A percentile compares a stretch with the other conserved stretches of the same genome.
These are phyloP conservation scores for Mallotus repandus DNA, from an alignment of 441 rosid genomes.

Conservation along the genomic window DNA sequence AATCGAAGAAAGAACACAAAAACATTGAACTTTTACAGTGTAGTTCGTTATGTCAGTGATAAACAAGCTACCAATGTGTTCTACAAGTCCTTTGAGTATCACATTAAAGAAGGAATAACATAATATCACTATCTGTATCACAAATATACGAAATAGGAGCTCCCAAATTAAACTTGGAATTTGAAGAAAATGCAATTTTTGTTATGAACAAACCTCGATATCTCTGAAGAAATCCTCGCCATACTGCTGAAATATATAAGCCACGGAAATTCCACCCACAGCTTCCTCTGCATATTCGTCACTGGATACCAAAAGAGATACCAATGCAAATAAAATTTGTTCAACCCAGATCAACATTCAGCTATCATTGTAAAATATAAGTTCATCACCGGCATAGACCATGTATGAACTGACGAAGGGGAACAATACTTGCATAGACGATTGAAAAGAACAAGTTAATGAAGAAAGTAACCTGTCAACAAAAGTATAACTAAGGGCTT, in stretches of 20 bases:
- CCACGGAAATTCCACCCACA: slow-evolving; percentile 34
- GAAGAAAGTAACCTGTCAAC: slow-evolving; percentile 39
- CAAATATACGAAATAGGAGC: too few species aligned
- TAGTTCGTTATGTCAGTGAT: not conserved
- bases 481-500: slow-evolving; percentile 38
- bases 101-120: too few species aligned
- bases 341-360: not conserved
- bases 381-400: not conserved
- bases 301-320: slow-evolving; percentile 17
- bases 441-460: not conserved
- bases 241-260: slow-evolving; percentile 37
- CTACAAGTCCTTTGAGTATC: too few species aligned
- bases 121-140: too few species aligned
- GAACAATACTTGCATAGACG: too few species aligned
- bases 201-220: slow-evolving; percentile 35
- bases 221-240: slow-evolving; percentile 49
- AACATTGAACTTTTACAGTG: not conserved
- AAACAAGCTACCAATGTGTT: not conserved
- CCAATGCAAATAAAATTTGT: too few species aligned
- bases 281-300: slow-evolving; percentile 41
- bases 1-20: not conserved
- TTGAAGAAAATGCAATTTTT: not conserved
- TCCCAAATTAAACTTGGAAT: too few species aligned
- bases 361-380: not conserved
- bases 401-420: too few species aligned